Evolutionary conservation across 2,329 filamentous ascomycete species (phyloP).

Genomic region (Chaetomium globosum): DNA sequence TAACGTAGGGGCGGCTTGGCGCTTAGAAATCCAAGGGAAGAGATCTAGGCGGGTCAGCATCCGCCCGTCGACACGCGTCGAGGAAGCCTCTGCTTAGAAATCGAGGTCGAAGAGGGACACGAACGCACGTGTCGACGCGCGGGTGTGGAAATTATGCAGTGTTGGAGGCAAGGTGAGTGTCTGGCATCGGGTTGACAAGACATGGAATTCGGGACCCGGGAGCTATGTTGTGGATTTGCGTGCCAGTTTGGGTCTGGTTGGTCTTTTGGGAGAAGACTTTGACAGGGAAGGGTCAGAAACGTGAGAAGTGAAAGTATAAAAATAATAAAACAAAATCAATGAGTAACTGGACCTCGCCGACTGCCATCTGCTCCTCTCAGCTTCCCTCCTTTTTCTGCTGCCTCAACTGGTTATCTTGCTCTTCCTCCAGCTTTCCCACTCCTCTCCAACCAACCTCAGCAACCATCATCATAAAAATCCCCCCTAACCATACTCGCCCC

Average conservation of each 20-base stretch:
- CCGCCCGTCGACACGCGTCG: background rate
- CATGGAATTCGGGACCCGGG: background rate
- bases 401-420: background rate
- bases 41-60: conserved; percentile 14
- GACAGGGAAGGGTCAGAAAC: background rate
- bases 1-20: conserved; percentile 9
- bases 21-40: conserved; percentile 25
- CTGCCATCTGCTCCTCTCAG: background rate
- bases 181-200: background rate
- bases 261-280: background rate
- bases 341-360: no score
- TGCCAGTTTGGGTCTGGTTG: background rate
- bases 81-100: conserved; percentile 20
- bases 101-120: conserved; percentile 1
- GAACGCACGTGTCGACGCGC: conserved; percentile 4
- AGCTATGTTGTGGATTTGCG: no score
- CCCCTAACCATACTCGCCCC: conserved; percentile 16
- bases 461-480: conserved; percentile 18
- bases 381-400: background rate
- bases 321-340: background rate
- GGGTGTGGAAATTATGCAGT: background rate
- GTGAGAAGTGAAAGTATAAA: background rate
- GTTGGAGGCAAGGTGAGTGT: background rate
- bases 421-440: background rate
- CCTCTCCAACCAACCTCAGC: background rate